phyloP scores from a whole-genome alignment of 208 protist genomes.

The Trichomonas tenax region DNA sequence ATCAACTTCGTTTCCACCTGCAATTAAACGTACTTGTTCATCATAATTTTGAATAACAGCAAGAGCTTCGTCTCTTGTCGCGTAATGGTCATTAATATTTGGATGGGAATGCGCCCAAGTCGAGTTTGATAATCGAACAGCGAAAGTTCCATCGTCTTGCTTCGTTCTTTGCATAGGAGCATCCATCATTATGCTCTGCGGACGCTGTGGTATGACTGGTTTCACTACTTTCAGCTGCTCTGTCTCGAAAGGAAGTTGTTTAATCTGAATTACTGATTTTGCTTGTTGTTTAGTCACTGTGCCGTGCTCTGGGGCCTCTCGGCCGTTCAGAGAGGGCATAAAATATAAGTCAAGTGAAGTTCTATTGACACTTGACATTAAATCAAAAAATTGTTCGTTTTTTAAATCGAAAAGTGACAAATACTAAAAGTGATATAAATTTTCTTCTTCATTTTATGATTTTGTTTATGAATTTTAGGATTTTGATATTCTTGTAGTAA shows the following conservation, averaged over 20 bases:
- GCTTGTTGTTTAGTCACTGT: too few species aligned
- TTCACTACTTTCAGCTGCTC: background rate
- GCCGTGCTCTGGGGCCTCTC: background rate
- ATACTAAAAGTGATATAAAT: too few species aligned
- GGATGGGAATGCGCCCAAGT: background rate
- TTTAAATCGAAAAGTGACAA: background rate
- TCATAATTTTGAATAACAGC: background rate
- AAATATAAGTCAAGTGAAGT: background rate
- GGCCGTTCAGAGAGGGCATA: background rate
- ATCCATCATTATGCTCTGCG: background rate
- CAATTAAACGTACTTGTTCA: background rate
- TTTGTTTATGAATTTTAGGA: too few species aligned
- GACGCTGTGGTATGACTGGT: background rate
- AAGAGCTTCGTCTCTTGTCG: background rate
- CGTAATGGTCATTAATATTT: background rate
- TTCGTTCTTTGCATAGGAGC: too few species aligned
- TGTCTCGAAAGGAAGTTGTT: background rate
- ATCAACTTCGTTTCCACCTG: background rate
- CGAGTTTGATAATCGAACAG: background rate
- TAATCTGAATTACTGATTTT: background rate
- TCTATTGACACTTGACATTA: background rate
- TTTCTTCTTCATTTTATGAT: too few species aligned
- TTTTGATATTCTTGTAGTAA: too few species aligned
- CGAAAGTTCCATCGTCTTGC: background rate
- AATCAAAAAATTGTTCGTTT: background rate